Conservation (phyloP, 148 eudicot species). For the Diospyros kaki region DNA sequence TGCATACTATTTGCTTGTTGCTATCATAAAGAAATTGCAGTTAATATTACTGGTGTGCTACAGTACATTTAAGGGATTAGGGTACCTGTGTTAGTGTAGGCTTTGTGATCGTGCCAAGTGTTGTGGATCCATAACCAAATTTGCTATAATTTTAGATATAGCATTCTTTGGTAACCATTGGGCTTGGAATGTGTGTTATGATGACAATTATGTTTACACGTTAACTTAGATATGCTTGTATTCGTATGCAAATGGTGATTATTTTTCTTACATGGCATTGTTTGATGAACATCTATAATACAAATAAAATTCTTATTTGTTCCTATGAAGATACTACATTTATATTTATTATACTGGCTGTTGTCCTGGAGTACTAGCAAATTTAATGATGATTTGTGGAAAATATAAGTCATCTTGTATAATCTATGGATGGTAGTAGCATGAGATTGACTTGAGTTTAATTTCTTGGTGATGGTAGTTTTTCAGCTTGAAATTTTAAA, state of each 20-base stretch:
- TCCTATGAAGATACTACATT: background rate
- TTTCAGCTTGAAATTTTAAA: background rate
- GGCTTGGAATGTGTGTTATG: background rate
- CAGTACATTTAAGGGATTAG: background rate
- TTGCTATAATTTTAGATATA: too few species aligned
- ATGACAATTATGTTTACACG: too few species aligned
- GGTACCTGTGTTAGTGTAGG: background rate
- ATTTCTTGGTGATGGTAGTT: background rate
- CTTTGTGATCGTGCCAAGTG: too few species aligned
- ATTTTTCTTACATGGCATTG: background rate
- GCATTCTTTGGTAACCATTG: background rate
- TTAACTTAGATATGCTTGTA: background rate
- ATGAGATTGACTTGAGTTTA: background rate
- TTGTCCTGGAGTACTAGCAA: background rate
- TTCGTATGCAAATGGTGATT: background rate
- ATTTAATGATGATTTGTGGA: background rate
- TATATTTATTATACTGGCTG: background rate
- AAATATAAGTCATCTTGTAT: background rate
- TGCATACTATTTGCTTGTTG: background rate
- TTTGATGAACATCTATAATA: background rate
- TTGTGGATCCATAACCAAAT: too few species aligned
- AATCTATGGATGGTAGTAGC: slow-evolving; percentile 1
- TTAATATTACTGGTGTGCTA: too few species aligned
- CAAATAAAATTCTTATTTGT: background rate
- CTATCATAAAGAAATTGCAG: background rate